phyloP scores from a whole-genome alignment of 2,329 filamentous ascomycete species.

The Monilinia fructicola region DNA sequence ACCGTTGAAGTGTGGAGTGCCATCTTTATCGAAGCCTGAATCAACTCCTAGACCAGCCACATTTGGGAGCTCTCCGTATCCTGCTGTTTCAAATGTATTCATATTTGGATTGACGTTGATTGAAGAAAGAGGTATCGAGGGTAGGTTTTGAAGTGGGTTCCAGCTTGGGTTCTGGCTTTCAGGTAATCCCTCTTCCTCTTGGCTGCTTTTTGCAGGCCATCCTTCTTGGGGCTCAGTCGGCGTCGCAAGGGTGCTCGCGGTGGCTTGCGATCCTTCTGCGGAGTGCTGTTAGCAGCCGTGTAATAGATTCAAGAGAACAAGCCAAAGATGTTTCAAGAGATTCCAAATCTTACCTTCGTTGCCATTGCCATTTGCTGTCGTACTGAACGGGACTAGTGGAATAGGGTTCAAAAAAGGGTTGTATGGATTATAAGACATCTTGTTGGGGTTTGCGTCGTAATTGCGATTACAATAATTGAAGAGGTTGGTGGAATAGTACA shows the following conservation, averaged over 20 bases:
- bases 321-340: not conserved
- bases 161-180: not conserved
- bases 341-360: not conserved
- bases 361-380: not conserved
- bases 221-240: not conserved
- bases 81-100: not conserved
- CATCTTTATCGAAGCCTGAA: not conserved
- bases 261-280: not conserved
- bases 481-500: not conserved
- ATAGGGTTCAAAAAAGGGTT: not conserved
- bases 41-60: no score
- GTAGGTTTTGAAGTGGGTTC: not conserved
- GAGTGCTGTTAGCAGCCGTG: not conserved
- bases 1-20: not conserved
- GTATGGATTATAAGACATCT: not conserved
- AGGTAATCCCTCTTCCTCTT: not conserved
- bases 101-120: not conserved
- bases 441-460: not conserved
- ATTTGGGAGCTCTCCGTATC: not conserved
- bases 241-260: not conserved
- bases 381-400: not conserved
- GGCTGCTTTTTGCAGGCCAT: not conserved
- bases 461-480: not conserved
- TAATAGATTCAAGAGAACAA: not conserved
- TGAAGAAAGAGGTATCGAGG: not conserved